phyloP scores from a whole-genome alignment of 2,329 filamentous ascomycete genomes.

The Sporothrix phasma region DNA sequence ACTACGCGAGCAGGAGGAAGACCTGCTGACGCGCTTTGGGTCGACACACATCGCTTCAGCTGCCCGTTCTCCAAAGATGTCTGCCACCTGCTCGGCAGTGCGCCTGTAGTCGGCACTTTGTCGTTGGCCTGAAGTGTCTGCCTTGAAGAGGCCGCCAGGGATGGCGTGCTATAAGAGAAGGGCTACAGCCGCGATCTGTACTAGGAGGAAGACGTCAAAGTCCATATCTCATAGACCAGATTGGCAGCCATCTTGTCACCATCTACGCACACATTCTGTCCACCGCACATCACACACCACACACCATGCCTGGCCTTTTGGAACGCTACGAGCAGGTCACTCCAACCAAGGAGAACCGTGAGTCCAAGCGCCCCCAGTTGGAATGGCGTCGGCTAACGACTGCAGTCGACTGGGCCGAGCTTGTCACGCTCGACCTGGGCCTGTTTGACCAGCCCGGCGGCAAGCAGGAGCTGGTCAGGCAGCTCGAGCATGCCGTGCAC shows the following conservation, averaged over 20 bases:
- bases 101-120: too few species aligned
- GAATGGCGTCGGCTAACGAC: not conserved
- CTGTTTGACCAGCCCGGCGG: slow-evolving; percentile 27
- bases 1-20: not conserved
- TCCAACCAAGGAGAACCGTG: slow-evolving; percentile 17
- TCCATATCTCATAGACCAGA: not conserved
- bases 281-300: not conserved
- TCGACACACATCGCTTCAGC: not conserved
- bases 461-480: slow-evolving; percentile 26
- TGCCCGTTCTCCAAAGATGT: not conserved
- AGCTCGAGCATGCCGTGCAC: slow-evolving; percentile 36
- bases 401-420: slow-evolving; percentile 20
- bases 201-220: not conserved
- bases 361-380: not conserved
- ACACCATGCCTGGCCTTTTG: slow-evolving; percentile 14
- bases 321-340: slow-evolving; percentile 19
- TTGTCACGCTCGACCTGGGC: slow-evolving; percentile 24
- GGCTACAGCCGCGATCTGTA: not conserved
- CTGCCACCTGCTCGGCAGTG: not conserved
- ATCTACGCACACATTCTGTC: not conserved
- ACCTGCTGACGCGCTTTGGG: too few species aligned
- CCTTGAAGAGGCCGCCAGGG: not conserved
- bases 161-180: slow-evolving; percentile 7
- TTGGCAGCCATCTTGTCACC: not conserved
- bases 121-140: not conserved